Base-by-base conservation (phyloP, 345 rosid species). In the Toxicodendron radicans region DNA sequence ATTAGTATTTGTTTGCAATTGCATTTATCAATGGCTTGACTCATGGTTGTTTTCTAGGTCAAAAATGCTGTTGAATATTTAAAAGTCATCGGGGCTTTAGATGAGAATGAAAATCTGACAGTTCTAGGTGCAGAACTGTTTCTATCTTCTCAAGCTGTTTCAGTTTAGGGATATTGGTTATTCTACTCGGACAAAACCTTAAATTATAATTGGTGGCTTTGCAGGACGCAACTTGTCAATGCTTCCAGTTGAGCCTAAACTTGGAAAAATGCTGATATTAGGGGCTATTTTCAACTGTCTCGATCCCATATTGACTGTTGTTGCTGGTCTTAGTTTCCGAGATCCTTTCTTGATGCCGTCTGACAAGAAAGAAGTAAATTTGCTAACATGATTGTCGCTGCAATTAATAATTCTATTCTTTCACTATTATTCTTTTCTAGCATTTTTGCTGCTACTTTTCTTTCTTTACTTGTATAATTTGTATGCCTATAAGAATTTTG, bases 241-340 rank as follows among this genome's bases (percentile, higher is more conserved):
- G 83, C 99, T 95, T 85, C 99, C 98, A 49, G 99, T 95, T 73
- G 99, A 95, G 84, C 99, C 99, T 61, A 95, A 92, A 86, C 99
- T 95, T 68, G 99, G 99, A 41, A 95, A 95, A 86, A 95, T 95
- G 99, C 97, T 95, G 71, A 88, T 92, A 61, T 72, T 91, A 63
- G 98, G 97, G 58, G 88, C 95, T 62, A 90, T 95, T 64, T 92
- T 95, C 80, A 91, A 86, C 80, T 95, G 98, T 78, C 83, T 95
- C 38, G 99, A 91, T 84, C 99, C 99, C 30, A 74, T 95, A 76
- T 80, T 92, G 97, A 92, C 99, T 58, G 87, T 95, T 84, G 99
- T 92, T 80, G 93, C 99, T 72, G 99, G 98, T 79, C 98, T 92
- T 77, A 95, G 97, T 85, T 85, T 82, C 73, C 85, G 98, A 87